Base-by-base conservation (phyloP, 345 rosid genomes). In the Salix koriyanagi region DNA sequence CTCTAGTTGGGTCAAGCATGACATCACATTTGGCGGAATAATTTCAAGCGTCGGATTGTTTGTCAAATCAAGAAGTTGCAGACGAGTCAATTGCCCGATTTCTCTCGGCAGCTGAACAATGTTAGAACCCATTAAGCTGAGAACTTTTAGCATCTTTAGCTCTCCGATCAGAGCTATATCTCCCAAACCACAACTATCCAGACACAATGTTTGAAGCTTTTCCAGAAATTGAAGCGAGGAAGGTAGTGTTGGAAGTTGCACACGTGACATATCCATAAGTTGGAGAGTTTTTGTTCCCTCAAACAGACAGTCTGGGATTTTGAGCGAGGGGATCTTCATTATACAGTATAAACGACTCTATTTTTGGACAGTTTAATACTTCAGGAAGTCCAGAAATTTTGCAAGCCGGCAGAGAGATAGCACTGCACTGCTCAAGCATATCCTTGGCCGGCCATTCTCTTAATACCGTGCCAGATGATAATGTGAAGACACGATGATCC, bases 1-100 rank as follows among this genome's bases (percentile, higher is more conserved):
- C 62, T 83, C 85, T 41, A 83, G 39, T 13, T 25, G 26, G 32
- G 70, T 0, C 71, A 77, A 73, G 28, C 70, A 13, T 41, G 80
- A 64, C 4, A 76, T n/a, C 32, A 79, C 70, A 46, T 68, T 68
- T 5, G 70, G 30, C 8, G 80, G 67, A 76, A 77, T 69, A 0
- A 72, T 65, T 19, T 36, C 62, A 3, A 83, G 73, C 9, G 2
- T 39, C 26, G 34, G 12, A 66, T 78, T 79, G 10, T 46, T 0
- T 3, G 56, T 73, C 65, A 83, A 76, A 71, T 83, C 78, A n/a
- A 83, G 50, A 25, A 76, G n/a, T 41, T 54, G 65, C 23, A 79
- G 60, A 7, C 48, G 18, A 9, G 70, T 62, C 71, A 83, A 41
- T 0, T 73, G 4, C 37, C 67, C 37, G 1, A 79, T 6, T 14